Conservation (phyloP, 2,329 filamentous ascomycete genomes). For the Calonectria hongkongensis region DNA sequence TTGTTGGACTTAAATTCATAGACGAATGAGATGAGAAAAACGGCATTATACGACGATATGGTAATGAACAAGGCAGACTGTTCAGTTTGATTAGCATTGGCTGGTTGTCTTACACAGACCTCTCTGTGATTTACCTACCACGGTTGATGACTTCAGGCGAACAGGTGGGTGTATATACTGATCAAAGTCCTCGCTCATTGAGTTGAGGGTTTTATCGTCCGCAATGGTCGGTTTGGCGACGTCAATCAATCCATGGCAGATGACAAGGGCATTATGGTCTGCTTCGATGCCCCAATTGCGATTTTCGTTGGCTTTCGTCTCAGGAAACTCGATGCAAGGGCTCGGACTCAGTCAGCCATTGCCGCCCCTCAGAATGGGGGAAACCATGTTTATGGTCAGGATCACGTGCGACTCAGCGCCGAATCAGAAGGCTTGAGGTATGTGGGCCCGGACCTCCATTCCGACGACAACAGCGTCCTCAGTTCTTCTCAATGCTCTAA, state of each 20-base stretch:
- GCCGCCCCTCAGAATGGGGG: conserved; percentile 53
- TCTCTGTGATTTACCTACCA: conserved; percentile 36
- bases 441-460: conserved; percentile 48
- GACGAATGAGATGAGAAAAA: conserved; percentile 50
- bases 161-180: conserved; percentile 30
- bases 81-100: conserved; percentile 41
- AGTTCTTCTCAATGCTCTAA: conserved; percentile 27
- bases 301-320: conserved; percentile 44
- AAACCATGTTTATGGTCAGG: conserved; percentile 47
- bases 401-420: conserved; percentile 52
- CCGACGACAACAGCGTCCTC: conserved; percentile 29
- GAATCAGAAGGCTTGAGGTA: conserved; percentile 49
- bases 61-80: conserved; percentile 30
- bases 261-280: conserved; percentile 32
- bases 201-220: conserved; percentile 35
- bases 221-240: conserved; percentile 38
- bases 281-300: conserved; percentile 47
- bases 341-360: conserved; percentile 54
- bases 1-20: conserved; percentile 51
- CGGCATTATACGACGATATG: conserved; percentile 51
- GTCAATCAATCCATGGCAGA: conserved; percentile 46
- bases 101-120: conserved; percentile 34
- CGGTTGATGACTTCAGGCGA: conserved; percentile 44
- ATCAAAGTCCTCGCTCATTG: conserved; percentile 37
- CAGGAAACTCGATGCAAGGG: conserved; percentile 44